A percentile compares a stretch with the other conserved stretches of the same genome.
Conservation (phyloP, 2,329 filamentous ascomycete genomes). For the Cyclaneusma minus region DNA sequence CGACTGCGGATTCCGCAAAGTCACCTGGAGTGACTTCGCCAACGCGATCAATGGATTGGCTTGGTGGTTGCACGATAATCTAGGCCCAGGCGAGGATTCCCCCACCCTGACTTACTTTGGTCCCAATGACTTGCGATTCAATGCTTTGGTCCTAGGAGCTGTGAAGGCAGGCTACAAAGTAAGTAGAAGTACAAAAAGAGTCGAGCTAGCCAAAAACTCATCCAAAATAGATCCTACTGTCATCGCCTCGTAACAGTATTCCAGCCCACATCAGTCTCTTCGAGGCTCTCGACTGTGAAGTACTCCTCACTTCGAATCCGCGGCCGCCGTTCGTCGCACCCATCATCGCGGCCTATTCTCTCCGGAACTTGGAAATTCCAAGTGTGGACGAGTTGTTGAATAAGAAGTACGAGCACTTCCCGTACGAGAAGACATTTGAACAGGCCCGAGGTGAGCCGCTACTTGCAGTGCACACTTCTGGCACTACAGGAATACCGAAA, state of each 20-base stretch:
- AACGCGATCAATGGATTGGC: constrained; percentile 10
- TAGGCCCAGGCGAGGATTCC: constrained; percentile 9
- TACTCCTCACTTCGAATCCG: constrained; percentile 19
- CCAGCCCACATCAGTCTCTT: constrained; percentile 20
- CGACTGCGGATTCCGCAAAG: constrained; percentile 3
- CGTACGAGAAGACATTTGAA: constrained; percentile 19
- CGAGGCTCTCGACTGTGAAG: constrained; percentile 16
- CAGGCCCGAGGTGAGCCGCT: constrained; percentile 20
- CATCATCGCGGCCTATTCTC: constrained; percentile 7
- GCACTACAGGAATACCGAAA: constrained; percentile 26
- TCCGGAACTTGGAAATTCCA: constrained; percentile 8
- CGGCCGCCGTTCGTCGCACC: constrained; percentile 5
- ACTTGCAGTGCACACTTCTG: constrained; percentile 25
- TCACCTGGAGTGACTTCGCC: constrained; percentile 6
- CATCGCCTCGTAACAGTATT: constrained; percentile 20
- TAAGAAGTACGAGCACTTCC: constrained; percentile 9
- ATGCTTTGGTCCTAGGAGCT: constrained; percentile 10
- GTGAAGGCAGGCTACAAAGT: constrained; percentile 21
- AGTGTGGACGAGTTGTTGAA: constrained; percentile 16
- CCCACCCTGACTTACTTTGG: constrained; percentile 30
- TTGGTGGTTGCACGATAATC: constrained; percentile 9
- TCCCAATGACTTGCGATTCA: constrained; percentile 15
- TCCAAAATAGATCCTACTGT: constrained; percentile 16
- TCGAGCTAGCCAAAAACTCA: constrained; percentile 2
- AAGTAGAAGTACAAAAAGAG: constrained; percentile 4